Conservation (phyloP, 2,329 filamentous ascomycete genomes). For the Teratosphaeriaceae sp. region DNA sequence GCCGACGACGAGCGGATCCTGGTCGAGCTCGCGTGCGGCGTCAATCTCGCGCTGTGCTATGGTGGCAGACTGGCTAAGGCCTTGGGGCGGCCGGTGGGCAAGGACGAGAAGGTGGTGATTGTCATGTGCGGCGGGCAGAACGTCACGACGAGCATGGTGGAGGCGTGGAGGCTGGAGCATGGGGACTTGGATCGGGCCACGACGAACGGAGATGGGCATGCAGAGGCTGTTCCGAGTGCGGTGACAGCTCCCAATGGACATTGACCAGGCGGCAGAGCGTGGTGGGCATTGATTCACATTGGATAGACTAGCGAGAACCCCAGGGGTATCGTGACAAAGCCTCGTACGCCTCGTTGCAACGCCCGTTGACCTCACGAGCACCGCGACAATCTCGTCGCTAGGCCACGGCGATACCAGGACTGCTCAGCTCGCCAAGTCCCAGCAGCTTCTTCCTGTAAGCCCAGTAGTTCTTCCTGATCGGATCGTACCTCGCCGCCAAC, state of each 20-base stretch:
- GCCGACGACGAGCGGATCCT: slow-evolving; percentile 75
- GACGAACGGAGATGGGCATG: slow-evolving; percentile 3
- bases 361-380: background rate
- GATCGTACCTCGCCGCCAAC: slow-evolving; percentile 81
- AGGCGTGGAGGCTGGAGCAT: slow-evolving; percentile 41
- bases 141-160: slow-evolving; percentile 46
- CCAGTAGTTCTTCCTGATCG: slow-evolving; percentile 89
- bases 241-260: slow-evolving; percentile 9
- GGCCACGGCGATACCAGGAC: background rate
- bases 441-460: slow-evolving; percentile 57
- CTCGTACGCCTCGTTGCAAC: background rate
- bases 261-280: background rate
- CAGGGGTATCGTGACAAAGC: slow-evolving; percentile 1
- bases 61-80: slow-evolving; percentile 54
- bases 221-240: slow-evolving; percentile 11
- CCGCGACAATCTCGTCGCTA: background rate
- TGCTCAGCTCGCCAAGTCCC: background rate
- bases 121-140: slow-evolving; percentile 69
- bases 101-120: slow-evolving; percentile 67
- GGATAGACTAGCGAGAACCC: background rate
- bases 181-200: slow-evolving; percentile 15
- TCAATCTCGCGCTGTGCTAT: slow-evolving; percentile 65
- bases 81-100: slow-evolving; percentile 56
- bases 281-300: background rate
- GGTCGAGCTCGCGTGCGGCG: slow-evolving; percentile 81